phyloP scores from a whole-genome alignment of 106 monocot genomes.

The Dendrobium officinale region DNA sequence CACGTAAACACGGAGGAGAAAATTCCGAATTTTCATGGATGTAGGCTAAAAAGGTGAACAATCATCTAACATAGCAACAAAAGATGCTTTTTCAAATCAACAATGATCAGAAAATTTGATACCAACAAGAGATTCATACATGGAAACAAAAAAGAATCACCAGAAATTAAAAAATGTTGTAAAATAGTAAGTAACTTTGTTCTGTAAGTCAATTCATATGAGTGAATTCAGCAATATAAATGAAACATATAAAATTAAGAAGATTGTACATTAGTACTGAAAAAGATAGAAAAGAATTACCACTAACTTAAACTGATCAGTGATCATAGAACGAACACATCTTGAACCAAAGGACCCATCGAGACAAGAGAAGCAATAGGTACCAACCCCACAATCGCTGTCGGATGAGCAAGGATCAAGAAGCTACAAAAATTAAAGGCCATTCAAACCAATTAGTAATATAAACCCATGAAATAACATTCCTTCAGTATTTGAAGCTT shows the following conservation, averaged over 20 bases:
- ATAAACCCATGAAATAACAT: background rate
- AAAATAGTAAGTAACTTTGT: background rate
- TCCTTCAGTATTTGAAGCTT: background rate
- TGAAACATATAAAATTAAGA: background rate
- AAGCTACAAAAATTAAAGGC: conserved; percentile 13
- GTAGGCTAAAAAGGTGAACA: too few species aligned
- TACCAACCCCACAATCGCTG: conserved; percentile 41
- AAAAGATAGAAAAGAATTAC: conserved; percentile 14
- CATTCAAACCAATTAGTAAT: background rate
- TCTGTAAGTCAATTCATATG: background rate
- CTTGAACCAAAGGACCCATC: conserved; percentile 26
- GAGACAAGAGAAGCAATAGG: conserved; percentile 44
- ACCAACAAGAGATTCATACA: too few species aligned
- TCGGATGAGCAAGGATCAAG: conserved; percentile 31
- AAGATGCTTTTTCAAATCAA: too few species aligned
- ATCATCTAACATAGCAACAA: too few species aligned
- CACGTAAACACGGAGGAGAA: too few species aligned
- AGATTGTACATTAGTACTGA: background rate
- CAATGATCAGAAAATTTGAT: too few species aligned
- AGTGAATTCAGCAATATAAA: background rate
- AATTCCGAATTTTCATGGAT: too few species aligned
- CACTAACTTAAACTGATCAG: conserved; percentile 31
- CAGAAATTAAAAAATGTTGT: too few species aligned
- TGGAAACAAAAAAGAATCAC: too few species aligned
- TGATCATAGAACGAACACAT: conserved; percentile 31